Evolutionary conservation across 164 flowering plant genomes (phyloP).

Genomic region (Liquidambar formosana): DNA sequence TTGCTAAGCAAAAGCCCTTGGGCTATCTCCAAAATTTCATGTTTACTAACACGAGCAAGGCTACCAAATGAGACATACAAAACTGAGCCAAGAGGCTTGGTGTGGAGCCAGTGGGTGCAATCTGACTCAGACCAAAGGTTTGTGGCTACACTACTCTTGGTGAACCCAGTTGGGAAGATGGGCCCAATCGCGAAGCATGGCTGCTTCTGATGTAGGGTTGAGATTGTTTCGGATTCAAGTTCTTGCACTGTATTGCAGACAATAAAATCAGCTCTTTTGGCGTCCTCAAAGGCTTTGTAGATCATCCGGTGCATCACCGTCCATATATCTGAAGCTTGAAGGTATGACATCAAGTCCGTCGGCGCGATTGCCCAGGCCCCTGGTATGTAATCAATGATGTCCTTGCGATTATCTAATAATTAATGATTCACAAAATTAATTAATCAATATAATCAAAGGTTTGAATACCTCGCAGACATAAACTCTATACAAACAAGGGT

Average conservation of each 20-base stretch:
- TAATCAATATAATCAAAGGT: not conserved
- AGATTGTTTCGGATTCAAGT: too few relatives aligned
- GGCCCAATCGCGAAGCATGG: conserved; percentile 59
- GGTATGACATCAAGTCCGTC: too few relatives aligned
- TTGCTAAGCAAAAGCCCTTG: conserved; percentile 42
- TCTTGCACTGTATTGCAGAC: too few relatives aligned
- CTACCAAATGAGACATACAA: conserved; percentile 64
- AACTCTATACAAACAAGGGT: too few relatives aligned
- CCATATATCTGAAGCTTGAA: conserved; percentile 34
- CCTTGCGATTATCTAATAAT: conserved; percentile 39
- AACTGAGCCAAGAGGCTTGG: conserved; percentile 48
- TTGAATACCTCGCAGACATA: too few relatives aligned
- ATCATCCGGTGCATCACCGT: conserved; percentile 43
- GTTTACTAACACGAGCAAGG: conserved; percentile 42
- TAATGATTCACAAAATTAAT: not conserved
- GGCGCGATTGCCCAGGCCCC: too few relatives aligned
- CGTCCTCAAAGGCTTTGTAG: conserved; percentile 44
- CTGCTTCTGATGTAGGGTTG: conserved; percentile 19
- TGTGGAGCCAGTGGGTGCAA: conserved; percentile 51
- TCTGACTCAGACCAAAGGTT: conserved; percentile 60
- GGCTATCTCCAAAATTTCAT: conserved; percentile 47
- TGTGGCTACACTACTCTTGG: too few relatives aligned
- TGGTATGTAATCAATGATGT: conserved; percentile 49
- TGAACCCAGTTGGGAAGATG: too few relatives aligned
- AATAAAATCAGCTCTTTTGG: conserved; percentile 39